Conservation (phyloP, 1,139 yeast genomes). For the Taphrina wiesneri region DNA sequence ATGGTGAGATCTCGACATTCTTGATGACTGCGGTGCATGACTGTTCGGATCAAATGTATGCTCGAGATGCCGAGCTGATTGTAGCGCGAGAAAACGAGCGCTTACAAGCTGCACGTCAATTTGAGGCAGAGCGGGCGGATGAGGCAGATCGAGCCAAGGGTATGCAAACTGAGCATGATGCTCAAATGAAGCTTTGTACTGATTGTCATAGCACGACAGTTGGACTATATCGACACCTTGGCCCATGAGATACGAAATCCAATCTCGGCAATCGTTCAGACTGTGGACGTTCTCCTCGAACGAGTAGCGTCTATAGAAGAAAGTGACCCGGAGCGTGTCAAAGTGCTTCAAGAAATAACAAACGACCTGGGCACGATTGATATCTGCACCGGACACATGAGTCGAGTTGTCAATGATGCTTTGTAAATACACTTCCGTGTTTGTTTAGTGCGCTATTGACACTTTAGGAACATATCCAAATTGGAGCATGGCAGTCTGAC, state of each 20-base stretch:
- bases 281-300: constrained; percentile 31
- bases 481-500: constrained; percentile 11
- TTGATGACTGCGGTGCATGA: constrained; percentile 11
- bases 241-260: constrained; percentile 40
- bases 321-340: neutral
- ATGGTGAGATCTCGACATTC: constrained; percentile 1
- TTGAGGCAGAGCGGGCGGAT: constrained; percentile 39
- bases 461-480: neutral
- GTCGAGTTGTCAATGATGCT: constrained; percentile 19
- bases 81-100: constrained; percentile 36
- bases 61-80: neutral
- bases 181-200: neutral
- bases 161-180: neutral
- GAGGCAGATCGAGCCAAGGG: constrained; percentile 39
- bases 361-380: constrained; percentile 14
- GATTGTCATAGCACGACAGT: constrained; percentile 33
- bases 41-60: constrained; percentile 4
- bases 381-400: constrained; percentile 16
- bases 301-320: neutral
- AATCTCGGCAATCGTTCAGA: constrained; percentile 36
- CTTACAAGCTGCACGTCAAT: constrained; percentile 37
- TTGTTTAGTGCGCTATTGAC: neutral
- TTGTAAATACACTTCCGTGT: neutral
- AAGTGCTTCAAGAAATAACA: neutral
- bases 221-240: constrained; percentile 39